Conservation (phyloP, 495 filamentous ascomycete species). For the Echria macrotheca region DNA sequence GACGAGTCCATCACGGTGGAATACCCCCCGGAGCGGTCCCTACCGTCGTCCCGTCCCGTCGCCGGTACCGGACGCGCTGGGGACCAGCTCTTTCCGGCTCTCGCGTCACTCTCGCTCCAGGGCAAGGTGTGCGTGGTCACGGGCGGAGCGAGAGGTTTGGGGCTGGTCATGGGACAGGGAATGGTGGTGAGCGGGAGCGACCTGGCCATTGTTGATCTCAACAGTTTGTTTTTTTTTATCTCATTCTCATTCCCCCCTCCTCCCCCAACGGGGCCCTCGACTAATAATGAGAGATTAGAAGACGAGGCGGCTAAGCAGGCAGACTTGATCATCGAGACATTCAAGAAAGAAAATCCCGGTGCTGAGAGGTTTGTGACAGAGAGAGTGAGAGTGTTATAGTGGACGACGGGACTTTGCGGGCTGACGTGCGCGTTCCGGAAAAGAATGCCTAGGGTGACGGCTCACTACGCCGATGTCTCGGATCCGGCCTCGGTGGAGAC, state of each 20-base stretch:
- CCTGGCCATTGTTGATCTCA: constrained; percentile 87
- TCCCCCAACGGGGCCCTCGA: too few species aligned
- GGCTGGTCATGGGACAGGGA: constrained; percentile 87
- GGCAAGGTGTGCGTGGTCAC: constrained; percentile 74
- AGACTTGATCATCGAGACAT: constrained; percentile 62
- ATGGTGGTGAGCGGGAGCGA: constrained; percentile 82
- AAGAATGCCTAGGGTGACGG: constrained; percentile 75
- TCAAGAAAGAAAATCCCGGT: constrained; percentile 70
- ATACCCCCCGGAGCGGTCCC: constrained; percentile 64
- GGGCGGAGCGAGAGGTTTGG: constrained; percentile 79
- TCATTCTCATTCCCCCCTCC: too few species aligned
- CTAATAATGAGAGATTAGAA: too few species aligned
- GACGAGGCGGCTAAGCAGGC: constrained; percentile 80
- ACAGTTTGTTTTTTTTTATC: constrained; percentile 69
- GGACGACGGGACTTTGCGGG: neutral
- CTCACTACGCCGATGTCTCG: constrained; percentile 85
- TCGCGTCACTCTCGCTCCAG: constrained; percentile 67
- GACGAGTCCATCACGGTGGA: constrained; percentile 69
- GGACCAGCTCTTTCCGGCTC: constrained; percentile 40
- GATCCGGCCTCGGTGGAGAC: constrained; percentile 66
- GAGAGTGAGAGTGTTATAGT: neutral
- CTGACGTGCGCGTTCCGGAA: neutral
- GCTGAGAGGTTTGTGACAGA: constrained; percentile 51
- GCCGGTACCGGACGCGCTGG: constrained; percentile 65
- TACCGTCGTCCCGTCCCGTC: constrained; percentile 61